Conservation (phyloP, 164 flowering plant genomes). For the Nelumbo lutea region DNA sequence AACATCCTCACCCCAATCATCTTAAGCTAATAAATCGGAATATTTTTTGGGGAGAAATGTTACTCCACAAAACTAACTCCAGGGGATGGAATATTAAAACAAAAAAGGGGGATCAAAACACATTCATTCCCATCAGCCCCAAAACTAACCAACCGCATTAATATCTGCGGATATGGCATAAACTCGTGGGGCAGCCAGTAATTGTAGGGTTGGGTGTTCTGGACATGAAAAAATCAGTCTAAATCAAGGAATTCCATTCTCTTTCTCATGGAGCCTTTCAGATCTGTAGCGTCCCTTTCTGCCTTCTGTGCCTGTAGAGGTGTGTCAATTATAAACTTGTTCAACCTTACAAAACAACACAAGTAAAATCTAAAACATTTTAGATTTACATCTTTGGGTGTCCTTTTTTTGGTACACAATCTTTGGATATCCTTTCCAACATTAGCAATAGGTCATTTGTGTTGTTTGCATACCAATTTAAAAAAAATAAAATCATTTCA, state of each 20-base stretch:
- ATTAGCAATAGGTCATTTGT: too few species aligned
- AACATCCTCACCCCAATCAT: background rate
- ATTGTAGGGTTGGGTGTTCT: conserved; percentile 1
- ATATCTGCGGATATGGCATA: conserved; percentile 28
- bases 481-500: too few species aligned
- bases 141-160: conserved; percentile 18
- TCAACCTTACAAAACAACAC: background rate
- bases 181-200: conserved; percentile 3
- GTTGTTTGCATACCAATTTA: too few species aligned
- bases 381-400: background rate
- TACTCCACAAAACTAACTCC: background rate
- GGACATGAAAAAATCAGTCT: conserved; percentile 19
- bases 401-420: background rate
- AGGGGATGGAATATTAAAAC: background rate
- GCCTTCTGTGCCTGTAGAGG: conserved; percentile 57
- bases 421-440: too few species aligned
- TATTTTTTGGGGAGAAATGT: background rate
- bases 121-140: background rate
- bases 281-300: conserved; percentile 86
- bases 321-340: background rate
- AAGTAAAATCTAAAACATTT: background rate
- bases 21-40: background rate
- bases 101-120: background rate
- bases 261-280: conserved; percentile 90
- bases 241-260: conserved; percentile 98